Conservation (phyloP, 305 asterid species). For the Rubia tinctorum region DNA sequence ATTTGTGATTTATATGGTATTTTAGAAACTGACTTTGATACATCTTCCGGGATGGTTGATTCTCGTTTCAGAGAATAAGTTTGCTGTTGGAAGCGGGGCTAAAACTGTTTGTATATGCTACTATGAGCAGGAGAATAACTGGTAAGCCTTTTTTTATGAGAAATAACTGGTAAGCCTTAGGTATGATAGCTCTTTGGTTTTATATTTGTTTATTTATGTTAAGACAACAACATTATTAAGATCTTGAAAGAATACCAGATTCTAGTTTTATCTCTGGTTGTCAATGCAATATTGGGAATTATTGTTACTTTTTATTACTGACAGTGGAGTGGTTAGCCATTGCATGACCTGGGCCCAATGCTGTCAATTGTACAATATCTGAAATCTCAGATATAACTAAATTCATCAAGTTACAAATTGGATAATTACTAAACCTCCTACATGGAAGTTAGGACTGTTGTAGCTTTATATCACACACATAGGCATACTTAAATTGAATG, state of each 20-base stretch:
- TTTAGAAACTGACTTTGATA: constrained; percentile 7
- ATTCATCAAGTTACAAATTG: background rate
- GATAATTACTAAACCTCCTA: background rate
- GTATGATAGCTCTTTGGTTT: constrained; percentile 2
- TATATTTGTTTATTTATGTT: background rate
- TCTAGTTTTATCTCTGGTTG: background rate
- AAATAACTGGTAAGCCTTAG: constrained; percentile 85
- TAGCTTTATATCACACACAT: background rate
- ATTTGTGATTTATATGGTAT: background rate
- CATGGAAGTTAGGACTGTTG: background rate
- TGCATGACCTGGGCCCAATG: background rate
- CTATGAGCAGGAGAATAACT: constrained; percentile 98
- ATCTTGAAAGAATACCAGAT: background rate
- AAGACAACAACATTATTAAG: background rate
- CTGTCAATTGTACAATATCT: background rate
- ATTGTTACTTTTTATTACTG: background rate
- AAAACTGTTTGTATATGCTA: constrained; percentile 98
- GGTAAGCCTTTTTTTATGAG: constrained; percentile 37
- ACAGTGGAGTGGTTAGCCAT: background rate
- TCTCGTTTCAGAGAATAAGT: constrained; percentile 78
- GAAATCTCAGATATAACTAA: background rate
- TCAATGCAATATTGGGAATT: background rate
- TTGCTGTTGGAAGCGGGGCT: constrained; percentile 99
- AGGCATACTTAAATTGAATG: background rate
- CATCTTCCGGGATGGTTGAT: constrained; percentile 19